Evolutionary conservation across 805 yeast genomes (phyloP), one percentile per base, ranked within the genome.

Genomic region (Starmerella etchellsii): DNA sequence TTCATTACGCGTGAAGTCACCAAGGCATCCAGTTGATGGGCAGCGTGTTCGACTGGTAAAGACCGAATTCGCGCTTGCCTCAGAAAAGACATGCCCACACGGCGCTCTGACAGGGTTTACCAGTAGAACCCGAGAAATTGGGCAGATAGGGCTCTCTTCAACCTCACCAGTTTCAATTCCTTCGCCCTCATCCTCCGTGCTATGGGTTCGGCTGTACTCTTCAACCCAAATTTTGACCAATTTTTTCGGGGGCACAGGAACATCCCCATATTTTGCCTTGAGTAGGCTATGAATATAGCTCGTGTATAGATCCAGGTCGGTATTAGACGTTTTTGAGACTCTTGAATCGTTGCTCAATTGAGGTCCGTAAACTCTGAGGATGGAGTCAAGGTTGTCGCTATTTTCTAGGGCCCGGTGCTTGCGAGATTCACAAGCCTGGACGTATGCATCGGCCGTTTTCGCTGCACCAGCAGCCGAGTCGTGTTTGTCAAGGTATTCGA

Each of bases 21-120:
- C 4, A 5, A 16, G 5, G 31, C 52, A 48, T 2, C 52, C 52
- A 1, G 34, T 20, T 2, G 45, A 37, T n/a, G 51, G 51, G 21
- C 51, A 47, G 7, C 5, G 18, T 2, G 19, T 15, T 7, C 18
- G 8, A 14, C 4, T 16, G 7, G 19, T 9, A 10, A 30, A 14
- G 4, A 30, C 21, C 32, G 15, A 21, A 13, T 30, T 7, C 4
- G 48, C 22, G 11, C 14, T 26, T 10, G 25, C 33, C 14, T 24
- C 16, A 2, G 53, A 49, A 31, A 40, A 47, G 22, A 33, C 33
- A 23, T 50, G 54, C 2, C 48, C 45, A 19, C 54, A 50, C 1
- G 29, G n/a, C 1, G 49, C 42, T 13, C 42, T 14, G 9, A 50
- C 51, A 1, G 54, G 52, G 14, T 49, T 34, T 18, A 43, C 43